Base-by-base conservation (phyloP, 2,329 filamentous ascomycete species). In the Pezicula carpinea region DNA sequence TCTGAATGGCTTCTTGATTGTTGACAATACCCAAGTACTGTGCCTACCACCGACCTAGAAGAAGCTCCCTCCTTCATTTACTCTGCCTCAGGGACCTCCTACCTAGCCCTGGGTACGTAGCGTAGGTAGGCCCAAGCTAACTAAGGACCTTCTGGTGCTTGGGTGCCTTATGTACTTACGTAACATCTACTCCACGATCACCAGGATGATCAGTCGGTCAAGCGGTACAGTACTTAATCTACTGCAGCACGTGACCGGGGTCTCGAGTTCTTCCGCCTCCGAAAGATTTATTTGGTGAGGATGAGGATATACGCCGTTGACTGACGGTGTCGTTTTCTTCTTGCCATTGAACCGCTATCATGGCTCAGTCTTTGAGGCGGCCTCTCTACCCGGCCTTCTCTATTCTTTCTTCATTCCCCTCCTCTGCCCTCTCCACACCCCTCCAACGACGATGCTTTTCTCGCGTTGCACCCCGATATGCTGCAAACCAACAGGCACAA, bases 321-420 rank as follows among this genome's bases (percentile, higher is more conserved):
- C 6, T 38, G 35, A 38, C 21, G 10, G 35, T 13, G 2, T 34
- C 11, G 35, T 21, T 31, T 44, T 19, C 43, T 22, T 14, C 22
- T 32, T 18, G 18, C 18, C 18, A 8, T 41, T 21, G n/a, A n/a
- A 45, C 21, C 39, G 29, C 35, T 29, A 11, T 39, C 36, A 59
- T 61, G 59, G 56, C 57, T 31, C 51, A 56, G 23, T 42, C 48
- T 31, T 48, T 63, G 32, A 56, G 52, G 10, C 53, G 56, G 38
- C 56, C 59, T n/a, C 31, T 60, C 38, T 48, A 53, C 21, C 15
- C 43, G 11, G 48, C 45, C 18, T 22, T 49, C 11, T 44, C 49
- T 14, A 26, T 46, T 19, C 46, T 47, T 31, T 44, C 43, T 19
- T n/a, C 10, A 23, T 23, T 40, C 22, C 11, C 38, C n/a, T 26